Evolutionary conservation across 2,329 filamentous ascomycete genomes (phyloP).

Genomic region (Fusarium udum): DNA sequence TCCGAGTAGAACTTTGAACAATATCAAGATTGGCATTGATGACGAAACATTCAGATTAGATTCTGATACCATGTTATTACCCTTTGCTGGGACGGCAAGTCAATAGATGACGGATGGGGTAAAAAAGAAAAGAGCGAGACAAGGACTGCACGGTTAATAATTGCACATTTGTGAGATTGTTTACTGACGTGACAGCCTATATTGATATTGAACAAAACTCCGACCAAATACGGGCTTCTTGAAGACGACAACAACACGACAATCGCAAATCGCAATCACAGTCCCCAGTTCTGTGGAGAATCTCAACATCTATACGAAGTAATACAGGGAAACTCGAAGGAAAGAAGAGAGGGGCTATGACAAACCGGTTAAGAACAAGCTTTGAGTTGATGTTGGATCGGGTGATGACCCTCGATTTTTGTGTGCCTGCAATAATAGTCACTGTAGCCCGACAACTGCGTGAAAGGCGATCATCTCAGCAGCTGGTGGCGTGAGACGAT

Average conservation of each 20-base stretch:
- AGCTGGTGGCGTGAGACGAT: conserved; percentile 34
- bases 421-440: conserved; percentile 21
- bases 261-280: background rate
- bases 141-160: background rate
- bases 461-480: conserved; percentile 5
- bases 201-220: background rate
- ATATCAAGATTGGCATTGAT: conserved; percentile 24
- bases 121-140: background rate
- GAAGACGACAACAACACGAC: background rate
- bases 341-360: conserved; percentile 18
- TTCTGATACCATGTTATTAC: background rate
- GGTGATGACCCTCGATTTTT: conserved; percentile 16
- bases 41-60: conserved; percentile 5
- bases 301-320: conserved; percentile 25
- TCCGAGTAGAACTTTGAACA: background rate
- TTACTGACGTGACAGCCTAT: background rate
- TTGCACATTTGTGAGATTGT: background rate
- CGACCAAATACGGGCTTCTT: conserved; percentile 10
- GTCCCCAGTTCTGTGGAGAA: conserved; percentile 30
- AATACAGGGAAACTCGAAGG: conserved; percentile 17
- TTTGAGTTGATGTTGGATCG: conserved; percentile 25
- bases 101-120: background rate
- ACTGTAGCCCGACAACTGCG: conserved; percentile 17
- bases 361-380: conserved; percentile 32
- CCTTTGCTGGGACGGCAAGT: background rate